Evolutionary conservation across 225 moss, liverwort and hornwort species (phyloP), one percentile per base, ranked within the genome.

Genomic region (Sphagnum tenellum): DNA sequence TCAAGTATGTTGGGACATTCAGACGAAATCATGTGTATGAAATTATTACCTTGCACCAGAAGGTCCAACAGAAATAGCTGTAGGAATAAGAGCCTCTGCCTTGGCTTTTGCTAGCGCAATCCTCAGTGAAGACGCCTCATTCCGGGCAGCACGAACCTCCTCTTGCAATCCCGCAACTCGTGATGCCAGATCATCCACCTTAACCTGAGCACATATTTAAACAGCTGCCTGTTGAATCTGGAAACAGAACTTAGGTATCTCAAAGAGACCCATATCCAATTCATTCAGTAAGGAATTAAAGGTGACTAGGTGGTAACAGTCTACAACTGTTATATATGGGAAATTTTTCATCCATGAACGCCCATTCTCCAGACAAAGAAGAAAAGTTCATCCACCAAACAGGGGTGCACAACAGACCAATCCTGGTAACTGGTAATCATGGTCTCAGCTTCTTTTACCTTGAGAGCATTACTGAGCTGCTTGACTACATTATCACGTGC

Each of bases 161-260:
- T 94, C 94, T 86, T 91, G 94, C 71, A 94, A 80, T 14, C 74
- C 76, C 46, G 67, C 77, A 48, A 94, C 89, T 69, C 94, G 89
- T 51, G 77, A 74, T 48, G 87, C 64, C 62, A 91, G 69, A 55
- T 94, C 89, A 61, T 94, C 91, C 59, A 83, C 78, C 72, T 91
- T 91, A 49, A 91, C 94, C 94, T 94, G 74, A 52, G 6, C 52
- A 9, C 52, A 52, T 52, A 0, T 52, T 29, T 29, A 29, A 29
- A 29, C 29, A 29, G 29, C 1, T 29, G 29, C 29, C 29, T 29
- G 1, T 29, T 29, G 29, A 29, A 29, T 29, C 29, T 29, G 29
- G 29, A 29, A 29, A 29, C 29, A 29, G 29, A 29, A 29, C 29
- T 29, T 29, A 29, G 29, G 29, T 29, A 29, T 29, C 29, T 29